These are phyloP conservation scores for Phytophthora pisi DNA, from an alignment of 352 stramenopile genomes.

Conservation along the genomic window DNA sequence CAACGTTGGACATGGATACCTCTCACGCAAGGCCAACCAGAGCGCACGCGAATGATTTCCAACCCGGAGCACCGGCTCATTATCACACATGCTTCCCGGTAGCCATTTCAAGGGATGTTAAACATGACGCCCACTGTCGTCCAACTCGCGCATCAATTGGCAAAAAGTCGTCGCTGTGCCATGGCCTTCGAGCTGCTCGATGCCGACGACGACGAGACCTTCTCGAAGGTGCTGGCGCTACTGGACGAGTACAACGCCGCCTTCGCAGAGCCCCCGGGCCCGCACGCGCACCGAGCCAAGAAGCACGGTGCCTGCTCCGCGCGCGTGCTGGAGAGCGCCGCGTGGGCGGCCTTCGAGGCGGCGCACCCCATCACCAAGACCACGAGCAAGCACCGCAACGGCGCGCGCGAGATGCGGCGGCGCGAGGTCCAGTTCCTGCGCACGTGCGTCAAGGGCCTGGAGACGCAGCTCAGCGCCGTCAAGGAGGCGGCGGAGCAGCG, in stretches of 20 bases:
- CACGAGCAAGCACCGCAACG: constrained; percentile 43
- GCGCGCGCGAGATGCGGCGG: constrained; percentile 40
- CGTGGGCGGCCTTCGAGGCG: constrained; percentile 29
- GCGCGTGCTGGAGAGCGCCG: constrained; percentile 10
- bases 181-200: constrained; percentile 41
- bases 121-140: constrained; percentile 4
- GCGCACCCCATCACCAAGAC: constrained; percentile 21
- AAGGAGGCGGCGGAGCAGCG: constrained; percentile 16
- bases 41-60: too few relatives aligned
- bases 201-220: constrained; percentile 36
- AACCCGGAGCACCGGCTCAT: too few relatives aligned
- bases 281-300: background rate
- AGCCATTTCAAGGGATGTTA: constrained; percentile 5
- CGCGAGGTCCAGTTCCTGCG: constrained; percentile 37
- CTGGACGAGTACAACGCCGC: constrained; percentile 34
- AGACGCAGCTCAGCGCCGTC: constrained; percentile 23
- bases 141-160: too few relatives aligned
- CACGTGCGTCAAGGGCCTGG: constrained; percentile 23
- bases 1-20: too few relatives aligned
- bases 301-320: background rate
- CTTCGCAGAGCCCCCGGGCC: constrained; percentile 3
- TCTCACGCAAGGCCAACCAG: too few relatives aligned
- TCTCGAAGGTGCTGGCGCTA: constrained; percentile 37
- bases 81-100: too few relatives aligned
- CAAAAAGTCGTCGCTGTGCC: too few relatives aligned